A percentile compares a stretch with the other conserved stretches of the same genome.
phyloP scores from a whole-genome alignment of 176 grass and related monocot genomes.

The Raddia distichophylla region DNA sequence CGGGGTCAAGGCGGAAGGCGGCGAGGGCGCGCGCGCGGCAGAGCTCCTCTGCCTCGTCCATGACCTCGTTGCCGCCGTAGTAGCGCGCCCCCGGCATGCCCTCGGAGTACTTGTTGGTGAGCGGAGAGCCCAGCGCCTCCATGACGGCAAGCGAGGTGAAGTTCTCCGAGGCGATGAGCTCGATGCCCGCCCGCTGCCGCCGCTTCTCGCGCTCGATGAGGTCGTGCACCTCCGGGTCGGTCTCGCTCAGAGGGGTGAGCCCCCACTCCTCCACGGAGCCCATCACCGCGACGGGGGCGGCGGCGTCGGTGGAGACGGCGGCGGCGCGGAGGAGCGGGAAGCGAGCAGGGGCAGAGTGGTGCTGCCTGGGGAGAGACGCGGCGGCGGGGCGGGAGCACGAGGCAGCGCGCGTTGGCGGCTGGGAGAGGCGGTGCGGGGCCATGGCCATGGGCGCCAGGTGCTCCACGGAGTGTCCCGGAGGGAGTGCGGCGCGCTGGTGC shows the following conservation, averaged over 20 bases:
- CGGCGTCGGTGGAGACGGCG: background rate
- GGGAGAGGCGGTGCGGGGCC: conserved; percentile 33
- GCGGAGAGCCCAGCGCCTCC: conserved; percentile 60
- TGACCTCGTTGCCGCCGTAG: conserved; percentile 76
- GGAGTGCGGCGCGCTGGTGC: conserved; percentile 14
- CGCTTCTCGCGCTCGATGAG: conserved; percentile 57
- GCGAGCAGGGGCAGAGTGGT: background rate
- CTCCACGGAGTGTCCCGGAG: conserved; percentile 10
- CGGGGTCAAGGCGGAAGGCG: conserved; percentile 56
- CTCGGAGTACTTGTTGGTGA: conserved; percentile 86
- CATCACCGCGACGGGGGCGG: background rate
- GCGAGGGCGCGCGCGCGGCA: conserved; percentile 58
- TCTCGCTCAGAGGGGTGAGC: conserved; percentile 12
- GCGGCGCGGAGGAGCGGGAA: conserved; percentile 1
- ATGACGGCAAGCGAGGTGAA: conserved; percentile 64
- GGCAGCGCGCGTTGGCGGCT: conserved; percentile 10
- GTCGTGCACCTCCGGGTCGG: conserved; percentile 43
- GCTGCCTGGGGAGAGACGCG: background rate
- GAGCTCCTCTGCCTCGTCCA: conserved; percentile 65
- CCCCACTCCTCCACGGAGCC: conserved; percentile 8
- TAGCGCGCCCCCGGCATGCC: conserved; percentile 64
- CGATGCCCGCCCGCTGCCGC: conserved; percentile 61
- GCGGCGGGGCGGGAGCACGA: background rate
- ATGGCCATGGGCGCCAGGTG: conserved; percentile 40
- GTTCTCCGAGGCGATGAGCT: conserved; percentile 82